Percentiles rank a stretch among this genome's conserved stretches.
Conservation (phyloP, 1,139 yeast species). For the Nematodospora anomalae region DNA sequence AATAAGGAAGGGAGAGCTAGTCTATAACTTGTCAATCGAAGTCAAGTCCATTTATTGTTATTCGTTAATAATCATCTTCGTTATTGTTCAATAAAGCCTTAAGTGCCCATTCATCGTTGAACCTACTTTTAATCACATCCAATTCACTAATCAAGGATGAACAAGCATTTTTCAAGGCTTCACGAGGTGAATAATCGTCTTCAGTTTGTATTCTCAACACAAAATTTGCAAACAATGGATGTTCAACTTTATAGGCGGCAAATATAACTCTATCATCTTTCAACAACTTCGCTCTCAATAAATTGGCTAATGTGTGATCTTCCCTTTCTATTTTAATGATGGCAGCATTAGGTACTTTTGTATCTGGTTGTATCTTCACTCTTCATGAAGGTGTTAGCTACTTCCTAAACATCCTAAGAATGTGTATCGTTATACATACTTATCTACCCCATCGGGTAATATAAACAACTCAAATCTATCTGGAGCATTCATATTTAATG, state of each 20-base stretch:
- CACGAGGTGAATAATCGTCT: conserved; percentile 89
- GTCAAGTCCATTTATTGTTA: background rate
- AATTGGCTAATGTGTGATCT: conserved; percentile 93
- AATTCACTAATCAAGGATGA: conserved; percentile 77
- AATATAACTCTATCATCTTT: conserved; percentile 85
- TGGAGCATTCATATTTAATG: conserved; percentile 83
- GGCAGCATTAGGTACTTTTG: conserved; percentile 94
- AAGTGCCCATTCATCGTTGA: conserved; percentile 90
- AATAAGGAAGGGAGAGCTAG: background rate
- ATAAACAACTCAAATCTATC: conserved; percentile 96
- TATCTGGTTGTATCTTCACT: conserved; percentile 86
- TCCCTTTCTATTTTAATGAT: conserved; percentile 91
- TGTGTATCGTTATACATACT: conserved; percentile 40
- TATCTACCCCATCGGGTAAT: conserved; percentile 95
- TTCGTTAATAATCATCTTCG: conserved; percentile 14
- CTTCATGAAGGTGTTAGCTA: conserved; percentile 26
- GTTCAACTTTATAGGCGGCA: conserved; percentile 97
- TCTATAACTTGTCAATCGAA: background rate
- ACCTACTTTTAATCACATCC: conserved; percentile 69
- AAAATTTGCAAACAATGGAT: conserved; percentile 94
- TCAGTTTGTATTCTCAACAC: conserved; percentile 93
- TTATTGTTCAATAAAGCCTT: conserved; percentile 55
- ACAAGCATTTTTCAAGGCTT: conserved; percentile 89
- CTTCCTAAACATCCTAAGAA: background rate
- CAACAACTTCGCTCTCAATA: conserved; percentile 80